These are phyloP conservation scores for Sherardia arvensis DNA, from an alignment of 257 asterid species.

Conservation along the genomic window DNA sequence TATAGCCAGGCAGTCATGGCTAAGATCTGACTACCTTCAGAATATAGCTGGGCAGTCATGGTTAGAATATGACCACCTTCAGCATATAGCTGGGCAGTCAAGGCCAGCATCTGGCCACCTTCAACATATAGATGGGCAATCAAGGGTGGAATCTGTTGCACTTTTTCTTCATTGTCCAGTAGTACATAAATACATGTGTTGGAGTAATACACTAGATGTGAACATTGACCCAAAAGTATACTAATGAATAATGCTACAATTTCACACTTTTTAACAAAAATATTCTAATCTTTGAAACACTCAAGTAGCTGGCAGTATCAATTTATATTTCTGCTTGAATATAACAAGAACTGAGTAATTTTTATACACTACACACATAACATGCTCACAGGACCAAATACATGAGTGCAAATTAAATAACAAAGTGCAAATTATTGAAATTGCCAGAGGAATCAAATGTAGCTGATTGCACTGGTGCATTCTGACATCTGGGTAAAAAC, in stretches of 20 bases:
- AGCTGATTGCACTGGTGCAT: background rate
- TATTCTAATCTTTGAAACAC: background rate
- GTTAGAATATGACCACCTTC: slow-evolving; percentile 8
- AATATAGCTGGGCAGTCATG: slow-evolving; percentile 9
- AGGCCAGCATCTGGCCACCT: slow-evolving; percentile 3
- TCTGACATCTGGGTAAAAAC: background rate
- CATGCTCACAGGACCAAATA: background rate
- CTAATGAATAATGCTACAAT: background rate
- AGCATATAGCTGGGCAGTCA: slow-evolving; percentile 13
- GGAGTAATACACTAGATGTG: background rate
- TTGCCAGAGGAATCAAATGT: background rate
- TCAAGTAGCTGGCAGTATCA: background rate
- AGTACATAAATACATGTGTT: background rate
- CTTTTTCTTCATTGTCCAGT: slow-evolving; percentile 14
- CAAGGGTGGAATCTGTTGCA: slow-evolving; percentile 13
- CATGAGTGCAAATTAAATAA: background rate
- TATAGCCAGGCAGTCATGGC: slow-evolving; percentile 10
- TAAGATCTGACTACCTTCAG: slow-evolving; percentile 9
- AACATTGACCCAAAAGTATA: background rate
- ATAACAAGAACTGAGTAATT: background rate
- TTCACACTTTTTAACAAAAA: background rate
- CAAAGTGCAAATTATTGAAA: background rate
- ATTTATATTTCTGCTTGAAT: background rate
- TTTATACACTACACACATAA: background rate
- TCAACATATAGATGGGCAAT: slow-evolving; percentile 12